Conservation (phyloP, 2,329 filamentous ascomycete genomes). For the Beauveria bassiana region DNA sequence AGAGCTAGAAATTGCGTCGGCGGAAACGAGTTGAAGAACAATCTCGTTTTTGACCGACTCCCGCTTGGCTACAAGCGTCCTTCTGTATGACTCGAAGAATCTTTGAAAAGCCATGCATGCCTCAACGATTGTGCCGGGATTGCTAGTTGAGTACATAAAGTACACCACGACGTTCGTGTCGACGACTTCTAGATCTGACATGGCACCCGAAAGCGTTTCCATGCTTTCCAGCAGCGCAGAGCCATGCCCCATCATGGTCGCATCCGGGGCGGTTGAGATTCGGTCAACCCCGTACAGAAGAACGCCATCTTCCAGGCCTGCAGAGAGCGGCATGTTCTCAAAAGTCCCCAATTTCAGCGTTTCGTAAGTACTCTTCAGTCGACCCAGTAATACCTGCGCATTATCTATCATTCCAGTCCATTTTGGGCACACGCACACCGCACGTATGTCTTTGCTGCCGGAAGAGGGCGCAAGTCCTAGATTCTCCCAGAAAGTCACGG, state of each 20-base stretch:
- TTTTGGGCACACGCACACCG: slow-evolving; percentile 63
- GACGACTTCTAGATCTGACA: slow-evolving; percentile 33
- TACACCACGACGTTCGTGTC: slow-evolving; percentile 66
- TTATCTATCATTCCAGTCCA: slow-evolving; percentile 55
- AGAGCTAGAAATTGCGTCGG: slow-evolving; percentile 57
- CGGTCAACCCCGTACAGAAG: slow-evolving; percentile 43
- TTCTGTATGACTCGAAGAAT: slow-evolving; percentile 54
- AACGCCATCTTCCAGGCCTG: slow-evolving; percentile 35
- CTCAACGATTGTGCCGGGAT: slow-evolving; percentile 55
- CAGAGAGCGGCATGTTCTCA: slow-evolving; percentile 37
- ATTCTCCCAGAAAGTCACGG: slow-evolving; percentile 74
- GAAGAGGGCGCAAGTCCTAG: slow-evolving; percentile 65
- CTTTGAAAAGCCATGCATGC: slow-evolving; percentile 67
- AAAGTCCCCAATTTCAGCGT: slow-evolving; percentile 65
- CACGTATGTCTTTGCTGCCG: slow-evolving; percentile 62
- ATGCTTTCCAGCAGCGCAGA: slow-evolving; percentile 42
- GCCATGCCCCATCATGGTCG: slow-evolving; percentile 32
- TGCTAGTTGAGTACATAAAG: slow-evolving; percentile 62
- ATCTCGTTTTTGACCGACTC: slow-evolving; percentile 50
- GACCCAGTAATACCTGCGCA: slow-evolving; percentile 56
- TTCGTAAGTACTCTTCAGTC: slow-evolving; percentile 65
- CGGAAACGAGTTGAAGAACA: slow-evolving; percentile 69
- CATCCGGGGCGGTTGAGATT: slow-evolving; percentile 33
- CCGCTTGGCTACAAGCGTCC: slow-evolving; percentile 33
- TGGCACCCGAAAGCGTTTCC: slow-evolving; percentile 38